These are phyloP conservation scores for Magnolia kwangsiensis DNA, from an alignment of 164 flowering plant genomes.

Conservation along the genomic window DNA sequence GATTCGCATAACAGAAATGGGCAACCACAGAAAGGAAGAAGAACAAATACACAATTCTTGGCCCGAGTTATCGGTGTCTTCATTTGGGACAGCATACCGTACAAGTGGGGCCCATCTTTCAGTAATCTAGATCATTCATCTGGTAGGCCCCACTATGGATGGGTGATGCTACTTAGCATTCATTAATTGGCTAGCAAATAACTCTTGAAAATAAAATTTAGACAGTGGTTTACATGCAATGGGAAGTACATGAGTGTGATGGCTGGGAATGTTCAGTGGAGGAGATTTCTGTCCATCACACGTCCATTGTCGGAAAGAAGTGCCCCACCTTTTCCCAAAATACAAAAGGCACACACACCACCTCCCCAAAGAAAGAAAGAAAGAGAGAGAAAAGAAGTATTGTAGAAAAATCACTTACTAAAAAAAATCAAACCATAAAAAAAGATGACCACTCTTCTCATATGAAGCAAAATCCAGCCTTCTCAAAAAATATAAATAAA, in stretches of 20 bases:
- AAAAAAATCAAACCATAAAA: background rate
- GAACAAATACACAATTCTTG: background rate
- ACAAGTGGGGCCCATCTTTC: background rate
- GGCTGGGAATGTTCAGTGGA: no score
- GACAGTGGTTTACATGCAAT: no score
- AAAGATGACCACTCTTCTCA: background rate
- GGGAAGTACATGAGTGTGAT: no score
- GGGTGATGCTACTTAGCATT: background rate
- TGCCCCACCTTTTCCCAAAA: no score
- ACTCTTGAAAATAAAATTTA: no score
- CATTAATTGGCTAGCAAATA: no score
- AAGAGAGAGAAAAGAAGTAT: background rate
- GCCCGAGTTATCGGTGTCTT: background rate
- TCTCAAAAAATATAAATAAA: background rate
- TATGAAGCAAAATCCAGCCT: background rate
- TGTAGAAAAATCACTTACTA: background rate
- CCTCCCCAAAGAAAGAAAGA: background rate
- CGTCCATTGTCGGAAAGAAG: no score
- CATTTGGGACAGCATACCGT: background rate
- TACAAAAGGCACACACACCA: background rate
- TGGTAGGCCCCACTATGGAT: background rate
- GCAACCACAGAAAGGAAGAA: background rate
- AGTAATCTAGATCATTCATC: no score
- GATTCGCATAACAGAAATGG: background rate
- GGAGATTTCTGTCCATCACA: no score